A percentile compares a stretch with the other conserved stretches of the same genome.
Conservation (phyloP, 192 early-diverging fungal genomes). For the Phycomyces blakesleeanus region DNA sequence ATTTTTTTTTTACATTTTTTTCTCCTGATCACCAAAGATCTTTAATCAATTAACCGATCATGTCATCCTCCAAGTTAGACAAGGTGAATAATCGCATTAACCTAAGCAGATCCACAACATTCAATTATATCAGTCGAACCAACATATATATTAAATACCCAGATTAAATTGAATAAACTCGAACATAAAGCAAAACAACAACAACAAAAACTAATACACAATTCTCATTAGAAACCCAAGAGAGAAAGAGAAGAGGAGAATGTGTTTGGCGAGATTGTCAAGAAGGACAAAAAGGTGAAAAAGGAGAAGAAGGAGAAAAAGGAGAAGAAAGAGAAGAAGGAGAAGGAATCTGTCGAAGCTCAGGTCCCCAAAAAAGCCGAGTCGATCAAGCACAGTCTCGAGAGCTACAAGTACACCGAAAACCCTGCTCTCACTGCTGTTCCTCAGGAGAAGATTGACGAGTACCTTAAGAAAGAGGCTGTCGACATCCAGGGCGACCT, state of each 20-base stretch:
- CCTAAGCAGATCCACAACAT: too few relatives aligned
- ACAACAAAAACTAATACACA: conserved; percentile 1
- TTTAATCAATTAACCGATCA: not conserved
- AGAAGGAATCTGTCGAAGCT: conserved; percentile 17
- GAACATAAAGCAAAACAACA: too few relatives aligned
- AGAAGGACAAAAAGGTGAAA: conserved; percentile 31
- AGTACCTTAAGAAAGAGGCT: conserved; percentile 44
- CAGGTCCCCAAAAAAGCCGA: not conserved
- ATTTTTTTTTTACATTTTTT: too few relatives aligned
- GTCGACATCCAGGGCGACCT: conserved; percentile 49
- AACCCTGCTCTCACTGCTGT: conserved; percentile 14
- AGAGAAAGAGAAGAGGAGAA: conserved; percentile 26
- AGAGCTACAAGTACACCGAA: conserved; percentile 23
- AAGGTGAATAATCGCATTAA: conserved; percentile 13
- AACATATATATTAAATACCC: too few relatives aligned
- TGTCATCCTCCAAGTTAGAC: conserved; percentile 14
- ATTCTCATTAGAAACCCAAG: conserved; percentile 17
- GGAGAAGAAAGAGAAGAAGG: conserved; percentile 27
- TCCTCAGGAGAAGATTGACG: conserved; percentile 33
- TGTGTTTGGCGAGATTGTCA: conserved; percentile 11
- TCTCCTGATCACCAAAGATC: too few relatives aligned
- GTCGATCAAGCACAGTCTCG: not conserved
- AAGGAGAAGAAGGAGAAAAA: conserved; percentile 39
- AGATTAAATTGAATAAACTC: not conserved
- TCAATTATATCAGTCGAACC: too few relatives aligned